phyloP scores from a whole-genome alignment of 139 green algal species.

The Chlamydomonas incerta region DNA sequence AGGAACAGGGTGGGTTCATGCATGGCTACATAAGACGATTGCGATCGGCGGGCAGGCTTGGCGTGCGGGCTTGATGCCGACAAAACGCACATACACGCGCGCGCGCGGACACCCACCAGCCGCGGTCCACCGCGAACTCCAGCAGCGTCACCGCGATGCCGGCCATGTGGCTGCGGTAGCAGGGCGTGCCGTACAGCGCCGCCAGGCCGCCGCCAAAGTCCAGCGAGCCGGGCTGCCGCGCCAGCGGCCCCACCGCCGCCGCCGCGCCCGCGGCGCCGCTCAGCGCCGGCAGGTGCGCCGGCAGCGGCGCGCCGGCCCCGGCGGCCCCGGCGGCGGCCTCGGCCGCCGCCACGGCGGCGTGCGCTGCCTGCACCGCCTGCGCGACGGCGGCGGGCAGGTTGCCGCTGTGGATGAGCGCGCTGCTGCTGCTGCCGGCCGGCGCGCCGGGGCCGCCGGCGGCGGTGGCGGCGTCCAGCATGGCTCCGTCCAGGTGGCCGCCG shows the following conservation, averaged over 20 bases:
- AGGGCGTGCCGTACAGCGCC: constrained; percentile 34
- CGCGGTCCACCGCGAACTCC: constrained; percentile 34
- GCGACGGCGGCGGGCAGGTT: not conserved
- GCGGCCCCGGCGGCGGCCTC: not conserved
- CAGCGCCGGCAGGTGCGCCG: not conserved
- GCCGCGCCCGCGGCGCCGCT: not conserved
- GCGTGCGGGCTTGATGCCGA: too few species aligned
- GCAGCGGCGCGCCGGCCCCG: not conserved
- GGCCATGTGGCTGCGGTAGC: constrained; percentile 22
- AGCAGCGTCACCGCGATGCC: constrained; percentile 23
- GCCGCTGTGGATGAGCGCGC: not conserved
- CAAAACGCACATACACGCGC: too few species aligned
- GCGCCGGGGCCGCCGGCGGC: too few species aligned
- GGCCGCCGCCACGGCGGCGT: not conserved
- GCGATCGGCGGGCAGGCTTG: too few species aligned
- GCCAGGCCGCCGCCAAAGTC: constrained; percentile 7
- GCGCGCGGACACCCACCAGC: constrained; percentile 8
- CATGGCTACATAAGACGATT: too few species aligned
- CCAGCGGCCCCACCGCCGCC: not conserved
- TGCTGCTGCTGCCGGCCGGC: not conserved
- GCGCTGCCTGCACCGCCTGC: not conserved
- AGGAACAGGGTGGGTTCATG: too few species aligned
- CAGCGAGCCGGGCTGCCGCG: not conserved
- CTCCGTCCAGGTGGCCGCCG: not conserved
- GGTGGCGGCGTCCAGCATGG: not conserved